Evolutionary conservation across 78 protist genomes (phyloP).

Genomic region (Diacronema lutheri): DNA sequence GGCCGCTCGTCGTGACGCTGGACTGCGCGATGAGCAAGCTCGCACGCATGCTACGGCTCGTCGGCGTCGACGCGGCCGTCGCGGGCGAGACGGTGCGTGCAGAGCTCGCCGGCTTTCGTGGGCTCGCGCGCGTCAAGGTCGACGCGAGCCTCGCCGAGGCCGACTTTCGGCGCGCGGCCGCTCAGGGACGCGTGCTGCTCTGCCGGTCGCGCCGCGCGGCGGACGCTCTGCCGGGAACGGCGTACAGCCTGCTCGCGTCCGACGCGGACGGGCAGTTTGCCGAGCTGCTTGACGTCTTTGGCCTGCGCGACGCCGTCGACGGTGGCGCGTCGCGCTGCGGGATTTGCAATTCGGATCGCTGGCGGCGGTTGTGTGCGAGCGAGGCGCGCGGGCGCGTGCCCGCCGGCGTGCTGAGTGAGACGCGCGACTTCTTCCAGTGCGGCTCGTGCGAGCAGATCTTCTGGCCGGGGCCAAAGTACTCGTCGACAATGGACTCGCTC

Average conservation of each 20-base stretch:
- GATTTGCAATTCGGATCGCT: not conserved
- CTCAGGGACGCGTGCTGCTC: not conserved
- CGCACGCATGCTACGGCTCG: not conserved
- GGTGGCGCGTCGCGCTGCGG: not conserved
- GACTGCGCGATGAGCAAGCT: not conserved
- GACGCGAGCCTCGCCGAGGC: not conserved
- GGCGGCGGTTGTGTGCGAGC: not conserved
- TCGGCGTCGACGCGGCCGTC: not conserved
- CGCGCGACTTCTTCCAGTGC: not conserved
- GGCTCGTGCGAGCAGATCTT: not conserved
- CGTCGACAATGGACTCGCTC: not conserved
- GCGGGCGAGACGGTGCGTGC: not conserved
- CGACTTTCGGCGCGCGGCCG: not conserved
- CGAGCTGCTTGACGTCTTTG: not conserved
- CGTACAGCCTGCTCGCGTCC: not conserved
- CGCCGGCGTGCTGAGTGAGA: not conserved
- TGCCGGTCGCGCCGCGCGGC: not conserved
- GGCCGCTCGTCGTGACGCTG: not conserved
- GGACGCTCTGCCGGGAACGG: not conserved
- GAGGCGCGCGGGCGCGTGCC: not conserved
- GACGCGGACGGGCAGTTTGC: not conserved
- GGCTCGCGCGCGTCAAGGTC: not conserved
- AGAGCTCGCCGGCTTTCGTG: not conserved
- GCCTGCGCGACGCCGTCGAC: not conserved
- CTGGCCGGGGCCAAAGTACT: not conserved